Base-by-base conservation (phyloP, 1,139 yeast genomes). In the Suhomyces guaymorum region DNA sequence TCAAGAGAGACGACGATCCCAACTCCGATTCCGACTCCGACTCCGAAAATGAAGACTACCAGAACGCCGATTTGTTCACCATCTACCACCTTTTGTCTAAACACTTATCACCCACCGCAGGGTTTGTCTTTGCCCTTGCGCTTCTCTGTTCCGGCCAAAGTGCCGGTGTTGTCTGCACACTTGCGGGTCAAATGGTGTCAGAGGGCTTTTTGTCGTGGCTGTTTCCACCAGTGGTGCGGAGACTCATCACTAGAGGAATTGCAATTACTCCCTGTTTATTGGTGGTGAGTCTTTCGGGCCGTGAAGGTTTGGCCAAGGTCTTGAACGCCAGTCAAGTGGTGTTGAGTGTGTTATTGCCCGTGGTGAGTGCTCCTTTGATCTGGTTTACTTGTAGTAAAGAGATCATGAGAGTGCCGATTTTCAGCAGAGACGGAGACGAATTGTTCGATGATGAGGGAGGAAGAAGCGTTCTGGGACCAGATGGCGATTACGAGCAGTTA, bases 141-240 rank as follows among this genome's bases (percentile, higher is more conserved):
- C 75, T 92, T 59, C 68, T 92, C 34, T 89, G 90, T 55, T 85
- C 96, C n/a, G 98, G 98, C 13, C 96, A 90, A 56, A 85, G 96
- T 52, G 97, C 98, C 2, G 97, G 98, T 32, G 86, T 94, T 19
- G 96, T 92, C n/a, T 92, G 97, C 54, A 92, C 98, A 0, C 73
- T 92, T 54, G 95, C 97, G 1, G 97, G 98, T 14, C 98, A 92
- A 58, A 88, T 90, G 79, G 96, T 92, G 2, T 81, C 89, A 51
- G 97, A 92, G 57, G 98, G 98, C 0, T 94, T 90, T 51, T 70
- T 90, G 30, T 72, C 77, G 42, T 88, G 97, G 92, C 70, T 85
- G 1, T 71, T 90, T 43, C 80, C 86, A 20, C 97, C 98, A 1
- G 92, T 94, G 68, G 67, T 84, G 3, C 78, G 97, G 39, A 75